Evolutionary conservation across 441 rosid genomes (phyloP), one percentile per base, ranked within the genome.

Genomic region (Pelargonium cotyledonis): DNA sequence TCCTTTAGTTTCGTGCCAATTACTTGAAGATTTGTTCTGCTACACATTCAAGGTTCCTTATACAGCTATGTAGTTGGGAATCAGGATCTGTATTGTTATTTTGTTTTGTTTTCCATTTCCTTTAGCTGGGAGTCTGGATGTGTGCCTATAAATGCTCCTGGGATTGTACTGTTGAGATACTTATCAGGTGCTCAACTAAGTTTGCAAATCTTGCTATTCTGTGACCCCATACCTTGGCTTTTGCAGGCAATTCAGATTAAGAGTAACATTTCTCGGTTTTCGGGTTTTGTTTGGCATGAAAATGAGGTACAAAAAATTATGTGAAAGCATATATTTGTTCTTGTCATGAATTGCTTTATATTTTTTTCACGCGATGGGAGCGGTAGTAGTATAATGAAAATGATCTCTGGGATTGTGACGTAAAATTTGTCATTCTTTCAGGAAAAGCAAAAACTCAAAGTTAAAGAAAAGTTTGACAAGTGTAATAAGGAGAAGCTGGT

Each of bases 241-340:
- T 72, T 75, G 85, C 90, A 94, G 99, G 99, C 97, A 44, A 63
- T 80, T 76, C 92, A 91, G 82, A 76, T 94, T 71, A 94, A 86
- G 89, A 86, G 86, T 72, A 86, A 94, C 75, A 85, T 94, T 75
- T 82, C 85, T 68, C 84, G 88, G 44, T 94, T 94, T 79, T 94
- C 99, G 75, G 99, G 99, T 67, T 94, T 91, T 77, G 96, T 88
- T 60, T 94, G 96, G 96, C 96, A 77, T 81, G 96, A 82, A 65
- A 83, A 94, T 73, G 96, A 89, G 99, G 99, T 91, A 79, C 73
- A 75, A 51, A 11, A 46, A 19, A 8, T 67, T 4, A 0, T 49
- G 7, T 5, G 6, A 4, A 5, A 0, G 40, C 6, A 5, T 5
- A 35, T 35, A 4, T 5, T 35, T 35, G 40, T 35, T 35, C 6